Conservation (phyloP, 2,329 filamentous ascomycete genomes). For the Ramularia collo-cygni region DNA sequence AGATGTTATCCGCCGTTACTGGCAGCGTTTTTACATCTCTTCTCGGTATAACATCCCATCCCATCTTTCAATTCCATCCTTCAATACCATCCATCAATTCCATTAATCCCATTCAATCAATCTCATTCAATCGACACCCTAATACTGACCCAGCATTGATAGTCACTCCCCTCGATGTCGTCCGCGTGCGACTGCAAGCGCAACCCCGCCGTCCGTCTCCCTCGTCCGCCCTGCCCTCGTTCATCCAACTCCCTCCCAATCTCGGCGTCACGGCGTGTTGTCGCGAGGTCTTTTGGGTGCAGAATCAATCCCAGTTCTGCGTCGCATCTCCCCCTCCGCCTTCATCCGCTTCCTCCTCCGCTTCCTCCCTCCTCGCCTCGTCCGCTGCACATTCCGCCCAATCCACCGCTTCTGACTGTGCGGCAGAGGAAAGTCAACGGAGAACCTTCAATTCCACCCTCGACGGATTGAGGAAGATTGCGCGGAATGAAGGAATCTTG, state of each 20-base stretch:
- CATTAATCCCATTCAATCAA: too few species aligned
- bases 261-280: constrained; percentile 92
- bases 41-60: constrained; percentile 76
- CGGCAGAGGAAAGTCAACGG: constrained; percentile 77
- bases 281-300: constrained; percentile 93
- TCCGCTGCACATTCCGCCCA: constrained; percentile 36
- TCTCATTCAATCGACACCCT: constrained; percentile 1
- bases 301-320: constrained; percentile 75
- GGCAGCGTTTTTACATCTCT: constrained; percentile 86
- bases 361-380: constrained; percentile 22
- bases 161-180: constrained; percentile 96
- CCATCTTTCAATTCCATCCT: too few species aligned
- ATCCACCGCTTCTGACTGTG: constrained; percentile 58
- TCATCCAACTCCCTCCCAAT: constrained; percentile 69
- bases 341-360: constrained; percentile 29
- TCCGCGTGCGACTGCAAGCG: constrained; percentile 88
- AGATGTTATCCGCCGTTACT: constrained; percentile 89
- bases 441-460: constrained; percentile 83
- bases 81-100: too few species aligned
- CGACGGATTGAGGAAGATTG: constrained; percentile 89
- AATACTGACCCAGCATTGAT: constrained; percentile 7
- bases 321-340: constrained; percentile 47
- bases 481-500: constrained; percentile 77
- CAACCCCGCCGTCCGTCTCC: constrained; percentile 54
- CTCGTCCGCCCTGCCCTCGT: constrained; percentile 46